phyloP scores from a whole-genome alignment of 2,329 filamentous ascomycete species.

The Penicillium sp. region DNA sequence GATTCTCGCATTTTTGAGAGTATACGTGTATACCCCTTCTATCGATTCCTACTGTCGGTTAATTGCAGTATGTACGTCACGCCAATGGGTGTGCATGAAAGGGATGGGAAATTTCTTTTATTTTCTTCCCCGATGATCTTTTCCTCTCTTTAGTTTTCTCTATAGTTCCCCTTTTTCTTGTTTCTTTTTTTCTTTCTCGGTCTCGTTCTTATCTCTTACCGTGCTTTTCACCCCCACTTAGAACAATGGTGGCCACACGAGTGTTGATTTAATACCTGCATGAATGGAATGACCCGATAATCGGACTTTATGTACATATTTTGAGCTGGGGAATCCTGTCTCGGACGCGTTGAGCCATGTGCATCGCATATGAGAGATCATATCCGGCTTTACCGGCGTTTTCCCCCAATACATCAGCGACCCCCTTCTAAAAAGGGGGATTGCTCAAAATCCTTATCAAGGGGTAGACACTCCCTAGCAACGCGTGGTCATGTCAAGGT shows the following conservation, averaged over 20 bases:
- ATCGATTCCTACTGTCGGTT: conserved; percentile 4
- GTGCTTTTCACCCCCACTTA: background rate
- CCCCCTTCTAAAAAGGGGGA: background rate
- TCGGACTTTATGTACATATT: conserved; percentile 15
- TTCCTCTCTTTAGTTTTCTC: conserved; percentile 2
- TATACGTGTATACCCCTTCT: conserved; percentile 17
- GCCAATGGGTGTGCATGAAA: conserved; percentile 11
- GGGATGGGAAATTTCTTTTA: conserved; percentile 14
- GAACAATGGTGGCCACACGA: background rate
- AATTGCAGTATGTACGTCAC: conserved; percentile 11
- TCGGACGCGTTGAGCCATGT: conserved; percentile 9
- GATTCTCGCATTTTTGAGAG: conserved; percentile 7
- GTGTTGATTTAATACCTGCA: conserved; percentile 3
- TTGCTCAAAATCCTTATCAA: background rate
- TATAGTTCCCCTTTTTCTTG: background rate
- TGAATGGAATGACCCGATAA: conserved; percentile 13
- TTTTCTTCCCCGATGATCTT: background rate
- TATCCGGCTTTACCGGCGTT: conserved; percentile 5
- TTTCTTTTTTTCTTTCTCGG: background rate
- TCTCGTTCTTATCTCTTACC: background rate
- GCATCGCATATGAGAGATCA: conserved; percentile 27
- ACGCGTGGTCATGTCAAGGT: conserved; percentile 11
- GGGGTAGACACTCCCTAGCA: background rate
- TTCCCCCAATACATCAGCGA: background rate
- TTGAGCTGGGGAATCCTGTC: conserved; percentile 14